Evolutionary conservation across 1,284 basidiomycete genomes (phyloP), one percentile per base, ranked within the genome.

Genomic region (Ganoderma meredithae): DNA sequence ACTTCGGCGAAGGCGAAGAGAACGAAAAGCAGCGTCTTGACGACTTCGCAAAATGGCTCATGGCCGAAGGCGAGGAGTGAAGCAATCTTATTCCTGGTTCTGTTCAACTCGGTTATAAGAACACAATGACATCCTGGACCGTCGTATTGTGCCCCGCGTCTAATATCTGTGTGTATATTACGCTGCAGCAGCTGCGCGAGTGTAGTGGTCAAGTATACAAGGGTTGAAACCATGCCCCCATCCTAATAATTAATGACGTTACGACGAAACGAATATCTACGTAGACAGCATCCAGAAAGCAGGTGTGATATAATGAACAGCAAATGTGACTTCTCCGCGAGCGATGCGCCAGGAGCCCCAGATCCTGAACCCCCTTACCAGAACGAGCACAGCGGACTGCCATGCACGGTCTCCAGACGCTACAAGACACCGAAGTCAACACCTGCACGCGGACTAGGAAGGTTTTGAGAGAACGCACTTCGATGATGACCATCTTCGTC

Each of bases 31-130:
- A 90, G 76, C 87, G 96, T 60, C 79, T 97, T 76, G 95, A 96
- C 66, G 89, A 92, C 77, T 98, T 97, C 78, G 95, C 95, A 0
- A 82, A 90, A 39, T 98, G 95, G 95, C 83, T 98, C 56, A 83
- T 94, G 83, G 83, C 85, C 5, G 92, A 94, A 78, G 92, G 88
- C 47, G 91, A 93, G 73, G 40, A 60, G 19, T 60, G 39, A 60
- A 25, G 53, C 58, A 60, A 27, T 44, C 81, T 60, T 27, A 53
- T 69, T n/a, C 41, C 25, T 5, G 6, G 22, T 25, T 8, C 8
- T 13, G 22, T 49, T 10, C 47, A 12, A 13, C 9, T 41, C 60
- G 60, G 39, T 43, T 3, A 17, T 31, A 15, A 56, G 27, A 25
- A 40, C 33, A 25, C n/a, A n/a, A n/a, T n/a, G n/a, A n/a, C 41